phyloP scores from a whole-genome alignment of 2,329 filamentous ascomycete species.

The Ophiostoma ulmi region DNA sequence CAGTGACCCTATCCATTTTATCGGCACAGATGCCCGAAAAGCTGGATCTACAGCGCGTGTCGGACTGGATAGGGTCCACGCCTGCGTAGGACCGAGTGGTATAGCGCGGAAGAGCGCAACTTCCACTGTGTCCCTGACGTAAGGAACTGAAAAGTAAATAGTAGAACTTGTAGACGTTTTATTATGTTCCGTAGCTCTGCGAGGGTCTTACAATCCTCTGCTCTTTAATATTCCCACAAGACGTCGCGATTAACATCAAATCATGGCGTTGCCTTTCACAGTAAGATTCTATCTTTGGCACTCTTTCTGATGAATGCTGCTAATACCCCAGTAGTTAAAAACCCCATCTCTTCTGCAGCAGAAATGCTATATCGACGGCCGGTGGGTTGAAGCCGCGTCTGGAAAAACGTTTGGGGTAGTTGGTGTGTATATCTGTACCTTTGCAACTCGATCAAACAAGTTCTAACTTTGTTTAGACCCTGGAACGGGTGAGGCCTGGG shows the following conservation, averaged over 20 bases:
- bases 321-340: background rate
- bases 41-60: background rate
- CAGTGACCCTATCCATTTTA: background rate
- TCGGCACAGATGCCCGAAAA: background rate
- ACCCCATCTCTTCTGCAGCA: slow-evolving; percentile 4
- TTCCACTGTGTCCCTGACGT: background rate
- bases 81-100: background rate
- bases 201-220: background rate
- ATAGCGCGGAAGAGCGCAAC: background rate
- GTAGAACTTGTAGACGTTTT: background rate
- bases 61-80: background rate
- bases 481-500: background rate
- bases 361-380: slow-evolving; percentile 13
- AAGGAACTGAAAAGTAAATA: background rate
- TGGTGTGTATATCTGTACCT: background rate
- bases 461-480: background rate
- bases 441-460: background rate
- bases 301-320: background rate
- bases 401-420: background rate
- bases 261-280: background rate
- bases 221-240: background rate
- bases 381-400: background rate
- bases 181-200: background rate
- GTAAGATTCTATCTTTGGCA: background rate
- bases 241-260: background rate